phyloP scores from a whole-genome alignment of 169 alveolate genomes.

The Cyclospora cayetanensis region DNA sequence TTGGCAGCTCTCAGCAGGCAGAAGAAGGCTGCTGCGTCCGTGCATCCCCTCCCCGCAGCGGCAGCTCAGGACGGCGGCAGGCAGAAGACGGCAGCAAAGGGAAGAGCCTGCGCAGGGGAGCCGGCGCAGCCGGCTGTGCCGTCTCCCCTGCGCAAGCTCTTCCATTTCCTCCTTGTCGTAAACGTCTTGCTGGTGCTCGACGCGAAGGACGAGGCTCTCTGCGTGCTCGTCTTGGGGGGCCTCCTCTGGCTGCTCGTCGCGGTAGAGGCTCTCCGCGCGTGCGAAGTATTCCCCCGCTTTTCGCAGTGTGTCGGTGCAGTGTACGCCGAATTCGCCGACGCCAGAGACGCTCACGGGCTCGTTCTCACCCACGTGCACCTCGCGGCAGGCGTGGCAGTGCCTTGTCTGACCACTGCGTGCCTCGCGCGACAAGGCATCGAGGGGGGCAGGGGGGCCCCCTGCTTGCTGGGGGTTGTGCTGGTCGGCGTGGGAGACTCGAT shows the following conservation, averaged over 20 bases:
- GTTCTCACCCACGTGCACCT: constrained; percentile 4
- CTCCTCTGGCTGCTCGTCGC: neutral
- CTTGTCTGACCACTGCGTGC: neutral
- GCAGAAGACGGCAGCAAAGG: neutral
- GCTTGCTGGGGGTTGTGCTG: neutral
- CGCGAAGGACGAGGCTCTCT: neutral
- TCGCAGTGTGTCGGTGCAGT: neutral
- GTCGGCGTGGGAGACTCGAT: constrained; percentile 18
- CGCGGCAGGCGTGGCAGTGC: neutral
- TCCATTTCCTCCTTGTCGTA: neutral
- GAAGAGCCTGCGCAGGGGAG: neutral
- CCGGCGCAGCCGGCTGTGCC: too few relatives aligned
- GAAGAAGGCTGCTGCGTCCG: neutral
- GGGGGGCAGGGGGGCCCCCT: neutral
- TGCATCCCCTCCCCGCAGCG: neutral
- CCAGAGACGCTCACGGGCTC: neutral
- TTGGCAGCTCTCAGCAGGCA: neutral
- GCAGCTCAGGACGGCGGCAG: neutral
- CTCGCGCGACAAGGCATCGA: neutral
- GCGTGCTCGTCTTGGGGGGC: neutral
- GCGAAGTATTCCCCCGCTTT: neutral
- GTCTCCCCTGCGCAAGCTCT: neutral
- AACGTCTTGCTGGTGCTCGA: neutral
- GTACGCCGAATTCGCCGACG: neutral
- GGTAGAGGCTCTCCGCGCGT: neutral